phyloP scores from a whole-genome alignment of 345 rosid genomes.

The Aquilaria yunnanensis region DNA sequence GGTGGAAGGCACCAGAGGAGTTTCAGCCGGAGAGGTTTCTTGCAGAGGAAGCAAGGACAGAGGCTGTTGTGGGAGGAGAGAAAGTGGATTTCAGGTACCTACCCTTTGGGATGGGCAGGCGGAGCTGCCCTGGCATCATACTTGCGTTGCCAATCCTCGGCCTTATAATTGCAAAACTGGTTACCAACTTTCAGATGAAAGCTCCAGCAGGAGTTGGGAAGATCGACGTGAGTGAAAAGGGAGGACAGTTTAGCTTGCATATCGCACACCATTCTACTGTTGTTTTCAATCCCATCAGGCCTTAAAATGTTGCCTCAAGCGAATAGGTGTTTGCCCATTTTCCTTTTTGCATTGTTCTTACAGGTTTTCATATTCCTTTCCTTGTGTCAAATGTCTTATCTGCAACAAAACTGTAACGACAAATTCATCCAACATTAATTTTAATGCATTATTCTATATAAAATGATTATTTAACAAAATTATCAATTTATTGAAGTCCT shows the following conservation, averaged over 20 bases:
- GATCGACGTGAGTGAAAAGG: slow-evolving; percentile 51
- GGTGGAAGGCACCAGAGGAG: slow-evolving; percentile 46
- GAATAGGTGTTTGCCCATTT: too few species aligned
- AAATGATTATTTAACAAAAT: too few species aligned
- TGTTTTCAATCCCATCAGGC: slow-evolving; percentile 30
- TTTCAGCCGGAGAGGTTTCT: slow-evolving; percentile 57
- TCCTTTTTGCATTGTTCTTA: too few species aligned
- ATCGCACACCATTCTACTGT: slow-evolving; percentile 54
- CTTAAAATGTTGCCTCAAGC: not conserved
- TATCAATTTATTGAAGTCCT: too few species aligned
- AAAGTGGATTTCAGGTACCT: slow-evolving; percentile 51
- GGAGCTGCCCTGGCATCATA: slow-evolving; percentile 60
- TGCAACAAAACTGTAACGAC: too few species aligned
- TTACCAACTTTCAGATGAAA: slow-evolving; percentile 39
- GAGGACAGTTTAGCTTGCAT: slow-evolving; percentile 68
- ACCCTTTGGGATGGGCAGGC: slow-evolving; percentile 55
- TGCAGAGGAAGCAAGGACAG: slow-evolving; percentile 34
- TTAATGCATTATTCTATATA: too few species aligned
- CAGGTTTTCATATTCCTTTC: too few species aligned
- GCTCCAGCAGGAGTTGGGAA: slow-evolving; percentile 28
- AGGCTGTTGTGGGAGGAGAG: slow-evolving; percentile 44
- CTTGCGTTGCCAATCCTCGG: slow-evolving; percentile 59
- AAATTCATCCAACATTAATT: too few species aligned
- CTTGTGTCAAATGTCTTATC: too few species aligned
- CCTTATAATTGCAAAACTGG: slow-evolving; percentile 40